A percentile compares a stretch with the other conserved stretches of the same genome.
Conservation (phyloP, 139 green algal species). For the Nannochloris sp. region DNA sequence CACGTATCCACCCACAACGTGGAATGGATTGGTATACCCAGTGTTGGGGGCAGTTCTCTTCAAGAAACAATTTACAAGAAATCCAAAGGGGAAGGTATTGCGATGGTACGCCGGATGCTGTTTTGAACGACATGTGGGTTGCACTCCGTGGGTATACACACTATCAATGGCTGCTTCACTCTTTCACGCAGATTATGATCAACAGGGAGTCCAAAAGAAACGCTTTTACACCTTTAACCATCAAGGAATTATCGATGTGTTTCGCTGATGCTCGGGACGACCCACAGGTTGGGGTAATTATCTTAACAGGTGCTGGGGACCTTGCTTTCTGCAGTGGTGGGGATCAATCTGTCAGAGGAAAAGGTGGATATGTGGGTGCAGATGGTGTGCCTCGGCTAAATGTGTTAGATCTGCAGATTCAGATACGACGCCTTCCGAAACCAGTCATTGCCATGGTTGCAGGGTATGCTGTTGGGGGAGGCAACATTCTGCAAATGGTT, state of each 20-base stretch:
- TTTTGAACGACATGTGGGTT: neutral
- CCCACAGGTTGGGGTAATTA: slow-evolving; percentile 75
- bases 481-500: slow-evolving; percentile 97
- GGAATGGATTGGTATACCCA: slow-evolving; percentile 40
- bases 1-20: slow-evolving; percentile 48
- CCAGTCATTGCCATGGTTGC: slow-evolving; percentile 92
- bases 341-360: slow-evolving; percentile 83
- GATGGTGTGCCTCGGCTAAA: slow-evolving; percentile 84
- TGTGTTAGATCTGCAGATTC: slow-evolving; percentile 91
- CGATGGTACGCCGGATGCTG: slow-evolving; percentile 48
- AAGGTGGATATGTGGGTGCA: slow-evolving; percentile 84
- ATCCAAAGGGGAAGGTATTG: slow-evolving; percentile 70
- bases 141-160: neutral
- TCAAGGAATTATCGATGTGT: slow-evolving; percentile 80
- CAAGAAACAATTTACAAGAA: slow-evolving; percentile 84
- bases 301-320: slow-evolving; percentile 78
- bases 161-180: too few species aligned
- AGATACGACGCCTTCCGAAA: slow-evolving; percentile 90
- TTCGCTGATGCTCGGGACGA: slow-evolving; percentile 87
- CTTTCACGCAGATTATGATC: slow-evolving; percentile 80
- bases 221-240: slow-evolving; percentile 89
- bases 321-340: slow-evolving; percentile 94
- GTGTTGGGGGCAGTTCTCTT: slow-evolving; percentile 46
- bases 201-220: slow-evolving; percentile 89
- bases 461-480: slow-evolving; percentile 93